Conservation (phyloP, 1,139 yeast species). For the Blastobotrys illinoisensis region DNA sequence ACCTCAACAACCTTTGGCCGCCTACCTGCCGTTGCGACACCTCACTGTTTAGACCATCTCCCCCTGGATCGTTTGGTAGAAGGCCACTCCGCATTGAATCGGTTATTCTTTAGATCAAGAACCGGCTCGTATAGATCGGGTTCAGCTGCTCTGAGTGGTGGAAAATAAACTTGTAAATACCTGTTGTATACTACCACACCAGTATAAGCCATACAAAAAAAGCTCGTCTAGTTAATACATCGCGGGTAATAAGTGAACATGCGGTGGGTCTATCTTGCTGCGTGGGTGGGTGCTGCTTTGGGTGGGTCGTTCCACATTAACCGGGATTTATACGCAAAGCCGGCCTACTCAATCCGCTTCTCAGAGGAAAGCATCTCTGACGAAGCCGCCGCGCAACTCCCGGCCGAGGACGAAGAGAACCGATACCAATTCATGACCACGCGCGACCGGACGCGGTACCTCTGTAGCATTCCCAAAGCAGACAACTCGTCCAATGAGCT, state of each 20-base stretch:
- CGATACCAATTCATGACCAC: neutral
- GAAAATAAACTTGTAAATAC: no score
- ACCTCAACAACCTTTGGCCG: no score
- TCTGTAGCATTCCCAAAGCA: conserved; percentile 5
- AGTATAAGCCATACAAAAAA: no score
- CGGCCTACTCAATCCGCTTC: conserved; percentile 11
- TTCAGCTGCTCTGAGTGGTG: no score
- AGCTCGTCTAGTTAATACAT: no score
- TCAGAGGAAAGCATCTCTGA: neutral
- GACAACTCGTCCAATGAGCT: neutral
- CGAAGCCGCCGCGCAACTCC: neutral
- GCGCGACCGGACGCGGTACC: neutral
- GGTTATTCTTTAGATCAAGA: no score
- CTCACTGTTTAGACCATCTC: neutral
- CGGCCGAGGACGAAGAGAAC: neutral
- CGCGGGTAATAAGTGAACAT: no score
- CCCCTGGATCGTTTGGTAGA: neutral
- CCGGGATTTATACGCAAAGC: conserved; percentile 19
- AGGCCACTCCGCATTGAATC: no score
- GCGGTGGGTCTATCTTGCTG: neutral
- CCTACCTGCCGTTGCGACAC: neutral
- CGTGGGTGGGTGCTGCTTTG: neutral
- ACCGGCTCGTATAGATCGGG: no score
- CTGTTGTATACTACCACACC: no score
- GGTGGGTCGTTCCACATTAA: conserved; percentile 13